Evolutionary conservation across 352 stramenopile species (phyloP), one percentile per base, ranked within the genome.

Genomic region (Globisporangium mamillatum): DNA sequence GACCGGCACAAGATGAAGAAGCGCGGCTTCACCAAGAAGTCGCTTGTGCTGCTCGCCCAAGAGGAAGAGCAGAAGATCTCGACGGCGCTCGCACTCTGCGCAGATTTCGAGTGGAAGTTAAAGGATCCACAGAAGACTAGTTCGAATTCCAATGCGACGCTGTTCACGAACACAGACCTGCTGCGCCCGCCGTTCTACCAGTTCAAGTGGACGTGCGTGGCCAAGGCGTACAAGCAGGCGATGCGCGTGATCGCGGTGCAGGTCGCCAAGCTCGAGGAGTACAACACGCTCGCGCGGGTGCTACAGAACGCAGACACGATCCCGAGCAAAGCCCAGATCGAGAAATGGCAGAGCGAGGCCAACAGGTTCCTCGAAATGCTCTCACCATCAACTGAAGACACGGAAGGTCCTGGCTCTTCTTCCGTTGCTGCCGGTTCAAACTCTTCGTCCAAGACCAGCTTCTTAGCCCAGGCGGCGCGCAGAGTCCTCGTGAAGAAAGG

Each of bases 201-300:
- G 3, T 74, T 89, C 63, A 75, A 78, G 18, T 93, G 84, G 84
- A 63, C 73, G 29, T 50, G 63, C 9, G 64, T 93, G 46, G 78
- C 67, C 0, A 77, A 76, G 24, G 84, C 81, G 5, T 93, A 91
- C 73, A 77, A 77, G 25, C 62, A 80, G 9, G 74, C 64, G 25
- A 57, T 89, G 58, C 69, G 69, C 44, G 76, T 66, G 3, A 63
- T 88, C 8, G 72, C 71, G 4, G 78, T 86, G 34, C 76, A 86
- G n/a, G 69, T 72, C 34, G 80, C 84, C 22, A 83, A 82, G 66
- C 74, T 93, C 34, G 82, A 93, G 22, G 76, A 79, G 63, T 93
- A 77, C 69, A 93, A 93, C 46, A 60, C 75, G 0, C 64, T 91
- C 4, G 82, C 76, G 18, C 72, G 66, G 0, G 72, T 84, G 14